A percentile compares a stretch with the other conserved stretches of the same genome.
Conservation (phyloP, 805 yeast genomes). For the Spathaspora arborariae region DNA sequence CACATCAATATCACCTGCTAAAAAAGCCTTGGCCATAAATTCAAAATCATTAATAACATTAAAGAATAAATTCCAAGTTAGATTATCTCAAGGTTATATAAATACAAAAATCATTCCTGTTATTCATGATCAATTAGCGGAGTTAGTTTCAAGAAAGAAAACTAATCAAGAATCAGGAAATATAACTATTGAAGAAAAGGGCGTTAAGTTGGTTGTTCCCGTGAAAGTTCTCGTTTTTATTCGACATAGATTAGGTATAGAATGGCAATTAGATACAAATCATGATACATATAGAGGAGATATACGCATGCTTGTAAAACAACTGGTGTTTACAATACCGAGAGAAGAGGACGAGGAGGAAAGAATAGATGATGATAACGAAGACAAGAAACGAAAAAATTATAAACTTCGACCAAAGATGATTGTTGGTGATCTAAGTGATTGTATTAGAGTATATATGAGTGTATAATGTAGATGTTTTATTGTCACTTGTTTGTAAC, state of each 20-base stretch:
- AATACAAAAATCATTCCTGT: not conserved
- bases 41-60: slow-evolving; percentile 11
- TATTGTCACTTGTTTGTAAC: not conserved
- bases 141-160: not conserved
- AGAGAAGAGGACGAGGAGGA: not conserved
- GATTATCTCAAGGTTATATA: slow-evolving; percentile 9
- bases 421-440: slow-evolving; percentile 8
- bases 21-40: slow-evolving; percentile 8
- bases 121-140: not conserved
- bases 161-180: not conserved
- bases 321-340: not conserved
- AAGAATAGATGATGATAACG: not conserved
- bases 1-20: not conserved
- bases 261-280: not conserved
- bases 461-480: not conserved
- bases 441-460: slow-evolving; percentile 10
- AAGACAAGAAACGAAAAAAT: not conserved
- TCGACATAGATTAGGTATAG: not conserved
- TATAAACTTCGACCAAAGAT: not conserved
- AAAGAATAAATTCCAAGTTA: slow-evolving; percentile 9
- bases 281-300: not conserved
- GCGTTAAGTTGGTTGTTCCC: slow-evolving; percentile 2
- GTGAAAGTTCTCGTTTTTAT: not conserved
- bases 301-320: not conserved
- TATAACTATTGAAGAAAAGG: not conserved